These are phyloP conservation scores for Fraxinus platypoda DNA, from an alignment of 305 asterid species.

Conservation along the genomic window DNA sequence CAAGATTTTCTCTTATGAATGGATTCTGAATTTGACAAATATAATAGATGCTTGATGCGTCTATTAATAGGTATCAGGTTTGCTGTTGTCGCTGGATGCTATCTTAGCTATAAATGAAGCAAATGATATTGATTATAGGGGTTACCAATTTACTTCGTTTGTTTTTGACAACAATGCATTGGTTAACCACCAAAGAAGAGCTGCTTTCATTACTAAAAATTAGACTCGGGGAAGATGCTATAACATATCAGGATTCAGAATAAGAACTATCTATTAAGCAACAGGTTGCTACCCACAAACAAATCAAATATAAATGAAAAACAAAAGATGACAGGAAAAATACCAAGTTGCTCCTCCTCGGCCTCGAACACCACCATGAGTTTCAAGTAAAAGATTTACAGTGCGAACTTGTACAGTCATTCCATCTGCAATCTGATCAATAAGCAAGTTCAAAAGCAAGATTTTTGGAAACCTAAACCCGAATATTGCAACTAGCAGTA, in stretches of 20 bases:
- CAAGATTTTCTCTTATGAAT: neutral
- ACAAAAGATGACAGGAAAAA: conserved; percentile 28
- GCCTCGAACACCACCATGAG: conserved; percentile 87
- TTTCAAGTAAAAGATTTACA: conserved; percentile 91
- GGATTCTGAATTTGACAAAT: neutral
- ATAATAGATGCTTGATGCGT: neutral
- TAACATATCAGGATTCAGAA: conserved; percentile 15
- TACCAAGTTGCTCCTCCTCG: conserved; percentile 98
- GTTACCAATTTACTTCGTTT: conserved; percentile 2
- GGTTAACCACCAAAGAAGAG: neutral
- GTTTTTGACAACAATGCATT: conserved; percentile 1
- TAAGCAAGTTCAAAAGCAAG: conserved; percentile 29
- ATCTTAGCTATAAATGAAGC: conserved; percentile 4
- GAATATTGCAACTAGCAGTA: neutral
- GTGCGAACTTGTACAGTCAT: conserved; percentile 85
- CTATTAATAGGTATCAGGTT: neutral
- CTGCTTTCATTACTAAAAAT: neutral
- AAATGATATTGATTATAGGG: conserved; percentile 8
- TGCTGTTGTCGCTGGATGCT: conserved; percentile 5
- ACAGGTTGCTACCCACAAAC: conserved; percentile 17
- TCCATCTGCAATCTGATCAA: conserved; percentile 94
- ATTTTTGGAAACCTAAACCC: neutral
- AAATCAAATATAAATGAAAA: conserved; percentile 13
- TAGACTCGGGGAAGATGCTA: neutral
- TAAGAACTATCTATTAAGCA: neutral